These are phyloP conservation scores for Talaromyces verruculosus DNA, from an alignment of 2,329 filamentous ascomycete species.

Conservation along the genomic window DNA sequence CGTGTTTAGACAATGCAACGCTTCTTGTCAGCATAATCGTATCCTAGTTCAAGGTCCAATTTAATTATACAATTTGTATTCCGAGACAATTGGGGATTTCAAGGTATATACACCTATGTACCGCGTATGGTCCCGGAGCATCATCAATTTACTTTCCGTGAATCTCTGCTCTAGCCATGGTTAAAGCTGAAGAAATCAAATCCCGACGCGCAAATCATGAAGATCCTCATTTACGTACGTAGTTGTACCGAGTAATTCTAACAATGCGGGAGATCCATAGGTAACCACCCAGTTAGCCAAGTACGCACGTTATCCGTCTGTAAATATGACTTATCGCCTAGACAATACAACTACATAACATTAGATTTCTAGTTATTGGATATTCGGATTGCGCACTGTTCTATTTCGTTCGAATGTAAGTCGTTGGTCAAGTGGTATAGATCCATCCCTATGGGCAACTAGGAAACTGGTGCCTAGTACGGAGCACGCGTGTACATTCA, in stretches of 20 bases:
- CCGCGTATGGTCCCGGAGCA: background rate
- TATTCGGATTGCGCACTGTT: background rate
- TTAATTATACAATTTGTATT: background rate
- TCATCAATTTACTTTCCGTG: background rate
- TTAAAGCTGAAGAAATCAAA: background rate
- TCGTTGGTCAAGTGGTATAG: background rate
- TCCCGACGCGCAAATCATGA: background rate
- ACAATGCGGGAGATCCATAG: too few relatives aligned
- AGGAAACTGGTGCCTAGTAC: too few relatives aligned
- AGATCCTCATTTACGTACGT: background rate
- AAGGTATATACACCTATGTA: background rate
- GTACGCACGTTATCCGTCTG: background rate
- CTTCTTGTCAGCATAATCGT: slow-evolving; percentile 1
- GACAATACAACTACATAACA: background rate
- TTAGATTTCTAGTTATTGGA: background rate
- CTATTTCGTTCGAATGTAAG: background rate
- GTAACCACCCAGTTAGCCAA: background rate
- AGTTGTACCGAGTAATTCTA: too few relatives aligned
- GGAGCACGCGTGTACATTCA: background rate
- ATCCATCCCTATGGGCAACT: background rate
- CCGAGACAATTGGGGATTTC: background rate
- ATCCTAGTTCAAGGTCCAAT: background rate
- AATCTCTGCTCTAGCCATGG: background rate
- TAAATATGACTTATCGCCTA: background rate
- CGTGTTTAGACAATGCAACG: slow-evolving; percentile 7